A percentile compares a stretch with the other conserved stretches of the same genome.
Evolutionary conservation across 176 grass and related monocot genomes (phyloP).

Genomic region (Oryza meridionalis): DNA sequence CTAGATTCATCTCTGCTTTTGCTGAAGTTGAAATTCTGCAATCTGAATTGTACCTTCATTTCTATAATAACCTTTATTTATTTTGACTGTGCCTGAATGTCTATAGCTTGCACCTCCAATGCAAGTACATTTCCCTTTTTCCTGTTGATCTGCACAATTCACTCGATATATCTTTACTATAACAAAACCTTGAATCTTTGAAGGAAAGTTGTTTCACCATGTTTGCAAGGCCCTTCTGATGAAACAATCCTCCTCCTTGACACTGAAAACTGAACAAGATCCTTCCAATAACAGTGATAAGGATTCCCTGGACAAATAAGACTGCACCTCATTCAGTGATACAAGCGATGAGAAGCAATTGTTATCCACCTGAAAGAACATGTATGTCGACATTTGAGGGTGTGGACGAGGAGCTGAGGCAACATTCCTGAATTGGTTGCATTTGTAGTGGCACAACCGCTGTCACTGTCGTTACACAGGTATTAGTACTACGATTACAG

Average conservation of each 20-base stretch:
- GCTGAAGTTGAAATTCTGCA: background rate
- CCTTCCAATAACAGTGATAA: background rate
- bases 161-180: background rate
- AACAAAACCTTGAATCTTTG: conserved; percentile 29
- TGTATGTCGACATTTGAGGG: conserved; percentile 57
- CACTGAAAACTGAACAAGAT: conserved; percentile 23
- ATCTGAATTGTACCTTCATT: background rate
- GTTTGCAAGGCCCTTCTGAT: conserved; percentile 56
- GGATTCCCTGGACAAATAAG: conserved; percentile 41
- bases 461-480: conserved; percentile 58
- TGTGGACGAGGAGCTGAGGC: conserved; percentile 63
- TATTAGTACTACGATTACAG: conserved; percentile 6
- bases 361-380: conserved; percentile 50
- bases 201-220: conserved; percentile 59
- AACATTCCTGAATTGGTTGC: conserved; percentile 61
- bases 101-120: background rate
- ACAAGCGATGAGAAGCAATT: conserved; percentile 22
- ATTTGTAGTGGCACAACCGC: conserved; percentile 82
- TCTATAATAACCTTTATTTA: background rate
- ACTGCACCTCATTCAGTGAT: conserved; percentile 6
- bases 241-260: conserved; percentile 44
- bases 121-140: background rate
- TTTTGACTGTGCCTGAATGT: background rate
- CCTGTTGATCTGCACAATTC: background rate
- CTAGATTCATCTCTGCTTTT: conserved; percentile 8